Conservation (phyloP, 495 filamentous ascomycete genomes). For the Penicillium subrubescens region DNA sequence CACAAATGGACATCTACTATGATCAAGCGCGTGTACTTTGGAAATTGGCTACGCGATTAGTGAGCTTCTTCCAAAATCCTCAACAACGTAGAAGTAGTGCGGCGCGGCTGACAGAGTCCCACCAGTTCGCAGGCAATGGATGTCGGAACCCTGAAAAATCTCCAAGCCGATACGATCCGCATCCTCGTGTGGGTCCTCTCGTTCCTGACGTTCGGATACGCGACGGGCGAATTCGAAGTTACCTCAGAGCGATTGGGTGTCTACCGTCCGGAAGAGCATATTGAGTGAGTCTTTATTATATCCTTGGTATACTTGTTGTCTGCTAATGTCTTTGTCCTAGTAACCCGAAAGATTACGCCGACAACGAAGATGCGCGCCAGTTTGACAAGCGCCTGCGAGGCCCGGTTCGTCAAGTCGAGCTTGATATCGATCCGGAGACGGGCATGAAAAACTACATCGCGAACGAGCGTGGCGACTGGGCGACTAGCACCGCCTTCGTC, state of each 20-base stretch:
- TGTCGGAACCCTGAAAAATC: slow-evolving; percentile 84
- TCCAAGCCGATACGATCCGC: slow-evolving; percentile 87
- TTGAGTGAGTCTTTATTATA: slow-evolving; percentile 51
- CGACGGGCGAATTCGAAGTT: slow-evolving; percentile 96
- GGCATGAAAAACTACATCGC: slow-evolving; percentile 99
- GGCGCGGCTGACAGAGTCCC: slow-evolving; percentile 15
- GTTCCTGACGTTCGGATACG: slow-evolving; percentile 93
- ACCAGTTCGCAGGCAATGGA: slow-evolving; percentile 84
- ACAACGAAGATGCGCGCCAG: slow-evolving; percentile 80
- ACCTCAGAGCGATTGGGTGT: slow-evolving; percentile 87
- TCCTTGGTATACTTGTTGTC: not conserved
- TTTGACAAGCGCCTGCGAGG: slow-evolving; percentile 82
- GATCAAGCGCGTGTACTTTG: slow-evolving; percentile 91
- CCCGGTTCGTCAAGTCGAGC: slow-evolving; percentile 72
- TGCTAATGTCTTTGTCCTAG: slow-evolving; percentile 19
- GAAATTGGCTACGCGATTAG: slow-evolving; percentile 57
- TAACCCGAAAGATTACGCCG: slow-evolving; percentile 89
- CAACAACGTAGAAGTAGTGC: not conserved
- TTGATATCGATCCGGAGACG: slow-evolving; percentile 79
- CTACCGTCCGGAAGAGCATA: slow-evolving; percentile 95
- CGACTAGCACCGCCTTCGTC: slow-evolving; percentile 88
- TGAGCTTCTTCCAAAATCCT: slow-evolving; percentile 19
- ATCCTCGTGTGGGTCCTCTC: slow-evolving; percentile 89
- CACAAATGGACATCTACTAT: slow-evolving; percentile 94
- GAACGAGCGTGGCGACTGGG: slow-evolving; percentile 82